phyloP scores from a whole-genome alignment of 2,329 filamentous ascomycete species.

The Clonostachys byssicola region DNA sequence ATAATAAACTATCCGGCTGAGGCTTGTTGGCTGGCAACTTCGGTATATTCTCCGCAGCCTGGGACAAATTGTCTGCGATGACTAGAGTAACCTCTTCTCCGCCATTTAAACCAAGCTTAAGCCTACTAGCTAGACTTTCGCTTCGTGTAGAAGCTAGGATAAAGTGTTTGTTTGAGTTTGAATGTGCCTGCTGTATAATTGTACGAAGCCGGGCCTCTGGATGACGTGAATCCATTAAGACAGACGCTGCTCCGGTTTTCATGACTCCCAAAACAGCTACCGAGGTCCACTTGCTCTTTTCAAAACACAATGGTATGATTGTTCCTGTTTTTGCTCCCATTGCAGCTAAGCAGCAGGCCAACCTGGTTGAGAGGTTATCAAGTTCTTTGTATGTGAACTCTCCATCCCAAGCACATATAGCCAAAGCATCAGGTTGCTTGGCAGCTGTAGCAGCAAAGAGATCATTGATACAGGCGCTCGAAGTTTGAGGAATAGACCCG shows the following conservation, averaged over 20 bases:
- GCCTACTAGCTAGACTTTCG: not conserved
- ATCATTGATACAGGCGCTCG: not conserved
- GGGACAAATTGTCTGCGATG: not conserved
- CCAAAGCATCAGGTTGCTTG: constrained; percentile 18
- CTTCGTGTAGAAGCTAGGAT: not conserved
- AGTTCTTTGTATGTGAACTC: not conserved
- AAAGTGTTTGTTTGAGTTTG: not conserved
- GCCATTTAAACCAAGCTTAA: not conserved
- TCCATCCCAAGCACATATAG: constrained; percentile 38
- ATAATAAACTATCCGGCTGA: constrained; percentile 4
- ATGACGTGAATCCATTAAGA: constrained; percentile 7
- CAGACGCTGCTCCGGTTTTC: constrained; percentile 14
- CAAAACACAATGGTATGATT: constrained; percentile 10
- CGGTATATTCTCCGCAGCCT: not conserved
- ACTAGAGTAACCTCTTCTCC: not conserved
- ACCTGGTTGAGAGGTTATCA: not conserved
- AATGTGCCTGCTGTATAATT: not conserved
- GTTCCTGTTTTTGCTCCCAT: not conserved
- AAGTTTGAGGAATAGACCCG: not conserved
- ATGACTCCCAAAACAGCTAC: constrained; percentile 10
- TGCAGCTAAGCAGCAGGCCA: not conserved
- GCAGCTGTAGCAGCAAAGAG: not conserved
- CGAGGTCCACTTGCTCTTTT: constrained; percentile 8
- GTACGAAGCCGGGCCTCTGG: not conserved
- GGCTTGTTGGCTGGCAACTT: not conserved